Base-by-base conservation (phyloP, 495 filamentous ascomycete species). In the Poronia punctata region DNA sequence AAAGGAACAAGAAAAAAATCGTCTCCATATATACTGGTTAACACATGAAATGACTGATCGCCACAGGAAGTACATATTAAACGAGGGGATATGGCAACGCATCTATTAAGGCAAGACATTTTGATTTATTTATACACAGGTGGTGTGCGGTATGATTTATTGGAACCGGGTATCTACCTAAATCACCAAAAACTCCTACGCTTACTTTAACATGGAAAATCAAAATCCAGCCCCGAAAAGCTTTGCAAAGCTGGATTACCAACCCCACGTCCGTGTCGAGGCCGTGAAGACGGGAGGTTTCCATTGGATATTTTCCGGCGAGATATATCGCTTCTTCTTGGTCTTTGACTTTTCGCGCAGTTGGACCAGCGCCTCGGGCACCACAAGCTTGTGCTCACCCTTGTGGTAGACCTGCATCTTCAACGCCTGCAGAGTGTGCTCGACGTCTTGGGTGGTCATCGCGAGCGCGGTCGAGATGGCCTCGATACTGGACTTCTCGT, bases 221-320 rank as follows among this genome's bases (percentile, higher is more conserved):
- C 23, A 19, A 27, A 26, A 12, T 19, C 23, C 5, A 7, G 8
- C 6, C 8, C 2, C 6, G 24, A n/a, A 32, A 20, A 23, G 7
- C 16, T 28, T 14, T 9, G 16, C 10, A 22, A 3, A 1, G 11
- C 24, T 19, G 7, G 20, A 23, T 53, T 69, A 98, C 92, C 92
- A 98, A 50, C 88, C 95, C 92, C 92, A 98, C 18, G 90, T 97
- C 49, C 92, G 71, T 37, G 74, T 82, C 16, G 82, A 81, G 4
- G 90, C 89, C 24, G 83, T 88, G 56, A 97, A 95, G 5, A 95
- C 85, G 1, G 92, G 92, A 3, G 92, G 93, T 62, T 93, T 96
- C 92, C 92, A 98, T 58, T 84, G 79, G 29, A 98, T 75, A 48
- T 76, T 72, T 3, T 81, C 75, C 2, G 86, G 74, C 33, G 92